Evolutionary conservation across 371 early-diverging fungal species (phyloP).

Genomic region (Synchytrium microbalum): DNA sequence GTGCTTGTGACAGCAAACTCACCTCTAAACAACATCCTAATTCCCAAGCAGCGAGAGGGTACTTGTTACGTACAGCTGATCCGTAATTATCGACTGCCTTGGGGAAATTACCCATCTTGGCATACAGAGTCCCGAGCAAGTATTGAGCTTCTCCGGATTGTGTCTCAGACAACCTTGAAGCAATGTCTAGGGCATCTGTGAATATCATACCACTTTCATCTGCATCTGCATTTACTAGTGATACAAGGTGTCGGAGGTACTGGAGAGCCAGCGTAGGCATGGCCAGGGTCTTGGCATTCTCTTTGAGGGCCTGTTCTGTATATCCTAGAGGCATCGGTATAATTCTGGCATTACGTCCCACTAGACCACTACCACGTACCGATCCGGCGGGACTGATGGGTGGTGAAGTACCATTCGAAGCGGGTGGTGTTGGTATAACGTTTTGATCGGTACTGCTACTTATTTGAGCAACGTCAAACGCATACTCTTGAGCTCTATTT

Average conservation of each 20-base stretch:
- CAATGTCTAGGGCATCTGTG: neutral
- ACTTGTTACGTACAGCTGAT: neutral
- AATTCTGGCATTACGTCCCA: neutral
- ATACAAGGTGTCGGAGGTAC: neutral
- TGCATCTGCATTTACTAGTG: neutral
- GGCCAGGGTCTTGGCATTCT: neutral
- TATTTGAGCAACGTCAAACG: neutral
- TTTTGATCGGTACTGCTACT: too few species aligned
- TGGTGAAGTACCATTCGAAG: neutral
- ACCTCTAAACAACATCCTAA: neutral
- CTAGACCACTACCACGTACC: too few species aligned
- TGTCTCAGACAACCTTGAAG: neutral
- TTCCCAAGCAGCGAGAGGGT: neutral
- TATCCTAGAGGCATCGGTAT: neutral
- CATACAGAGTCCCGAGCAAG: neutral
- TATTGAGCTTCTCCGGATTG: neutral
- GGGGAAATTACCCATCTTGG: neutral
- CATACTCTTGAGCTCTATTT: neutral
- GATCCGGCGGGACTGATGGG: neutral
- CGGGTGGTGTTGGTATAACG: neutral
- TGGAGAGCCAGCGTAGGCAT: neutral
- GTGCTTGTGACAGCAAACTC: neutral
- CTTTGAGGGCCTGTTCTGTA: neutral
- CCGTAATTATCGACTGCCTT: neutral
- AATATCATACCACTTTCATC: neutral